Percentiles rank a stretch among this genome's conserved stretches.
phyloP scores from a whole-genome alignment of 139 green algal species.

The Zygnema circumcarinatum region DNA sequence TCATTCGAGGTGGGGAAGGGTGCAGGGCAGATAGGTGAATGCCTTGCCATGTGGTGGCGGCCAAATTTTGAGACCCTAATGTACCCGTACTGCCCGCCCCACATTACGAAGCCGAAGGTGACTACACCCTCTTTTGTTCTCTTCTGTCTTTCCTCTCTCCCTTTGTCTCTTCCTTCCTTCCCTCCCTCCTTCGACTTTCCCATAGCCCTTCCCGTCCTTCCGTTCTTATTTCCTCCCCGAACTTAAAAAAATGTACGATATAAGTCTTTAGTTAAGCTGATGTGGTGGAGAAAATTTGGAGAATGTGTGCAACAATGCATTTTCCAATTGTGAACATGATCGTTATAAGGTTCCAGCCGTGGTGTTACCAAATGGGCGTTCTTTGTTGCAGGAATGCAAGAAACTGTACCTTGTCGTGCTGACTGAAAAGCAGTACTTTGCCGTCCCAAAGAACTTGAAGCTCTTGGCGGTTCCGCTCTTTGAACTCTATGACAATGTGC shows the following conservation, averaged over 20 bases:
- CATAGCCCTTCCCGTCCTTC: not conserved
- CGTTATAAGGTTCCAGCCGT: too few species aligned
- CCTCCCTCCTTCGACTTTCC: not conserved
- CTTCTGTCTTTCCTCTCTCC: not conserved
- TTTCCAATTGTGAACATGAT: too few species aligned
- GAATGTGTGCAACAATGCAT: too few species aligned
- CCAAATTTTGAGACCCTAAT: slow-evolving; percentile 92
- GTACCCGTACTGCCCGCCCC: slow-evolving; percentile 93
- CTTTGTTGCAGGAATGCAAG: slow-evolving; percentile 80
- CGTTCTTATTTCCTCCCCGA: not conserved
- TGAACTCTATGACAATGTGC: slow-evolving; percentile 92
- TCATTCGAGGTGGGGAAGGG: not conserved
- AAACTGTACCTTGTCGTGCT: slow-evolving; percentile 87
- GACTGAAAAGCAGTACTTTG: slow-evolving; percentile 88
- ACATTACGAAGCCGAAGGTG: slow-evolving; percentile 92
- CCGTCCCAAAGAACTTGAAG: slow-evolving; percentile 91
- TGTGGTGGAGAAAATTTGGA: too few species aligned
- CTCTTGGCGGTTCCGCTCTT: slow-evolving; percentile 94
- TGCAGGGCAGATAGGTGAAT: slow-evolving; percentile 50
- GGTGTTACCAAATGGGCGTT: too few species aligned
- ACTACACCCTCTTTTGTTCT: too few species aligned
- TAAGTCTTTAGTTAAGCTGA: too few species aligned
- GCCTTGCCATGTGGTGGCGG: slow-evolving; percentile 70
- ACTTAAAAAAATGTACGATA: too few species aligned
- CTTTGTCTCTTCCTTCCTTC: slow-evolving; percentile 6